Conservation (phyloP, 495 filamentous ascomycete species). For the Rusavskia elegans region DNA sequence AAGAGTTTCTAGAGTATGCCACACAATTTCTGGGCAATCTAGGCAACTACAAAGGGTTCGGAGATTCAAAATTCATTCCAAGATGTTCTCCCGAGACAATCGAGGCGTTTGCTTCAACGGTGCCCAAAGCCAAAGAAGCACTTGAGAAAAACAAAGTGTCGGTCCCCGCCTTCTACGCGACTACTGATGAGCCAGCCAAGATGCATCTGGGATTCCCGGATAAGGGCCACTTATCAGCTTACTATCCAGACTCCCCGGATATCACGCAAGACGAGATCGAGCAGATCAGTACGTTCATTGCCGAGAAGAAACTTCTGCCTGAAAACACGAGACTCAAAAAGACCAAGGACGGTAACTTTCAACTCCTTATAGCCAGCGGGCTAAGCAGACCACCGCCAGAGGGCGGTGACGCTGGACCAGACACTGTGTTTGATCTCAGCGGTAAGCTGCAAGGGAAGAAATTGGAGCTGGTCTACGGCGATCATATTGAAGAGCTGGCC, state of each 20-base stretch:
- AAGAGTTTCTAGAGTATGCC: slow-evolving; percentile 71
- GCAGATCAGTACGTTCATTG: slow-evolving; percentile 54
- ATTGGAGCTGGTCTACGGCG: slow-evolving; percentile 66
- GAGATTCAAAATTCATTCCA: slow-evolving; percentile 88
- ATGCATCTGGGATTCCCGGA: slow-evolving; percentile 81
- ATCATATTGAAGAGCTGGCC: slow-evolving; percentile 67
- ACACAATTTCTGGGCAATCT: slow-evolving; percentile 79
- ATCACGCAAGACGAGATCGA: slow-evolving; percentile 80
- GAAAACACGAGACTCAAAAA: slow-evolving; percentile 86
- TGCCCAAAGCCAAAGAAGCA: slow-evolving; percentile 39
- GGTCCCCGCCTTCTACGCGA: slow-evolving; percentile 57
- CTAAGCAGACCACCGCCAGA: slow-evolving; percentile 34
- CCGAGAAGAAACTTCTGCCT: slow-evolving; percentile 53
- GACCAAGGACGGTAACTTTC: slow-evolving; percentile 50
- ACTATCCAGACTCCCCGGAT: slow-evolving; percentile 75
- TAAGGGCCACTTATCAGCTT: slow-evolving; percentile 71
- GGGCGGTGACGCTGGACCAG: slow-evolving; percentile 54
- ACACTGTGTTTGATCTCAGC: slow-evolving; percentile 47
- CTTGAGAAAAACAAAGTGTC: slow-evolving; percentile 40
- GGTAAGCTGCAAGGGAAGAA: slow-evolving; percentile 52
- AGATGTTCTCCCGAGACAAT: slow-evolving; percentile 51
- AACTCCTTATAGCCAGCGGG: slow-evolving; percentile 73
- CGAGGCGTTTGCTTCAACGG: slow-evolving; percentile 50
- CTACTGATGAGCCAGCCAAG: slow-evolving; percentile 40
- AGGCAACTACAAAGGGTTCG: slow-evolving; percentile 95